phyloP scores from a whole-genome alignment of 768 basidiomycete species.

The Russula abietina region DNA sequence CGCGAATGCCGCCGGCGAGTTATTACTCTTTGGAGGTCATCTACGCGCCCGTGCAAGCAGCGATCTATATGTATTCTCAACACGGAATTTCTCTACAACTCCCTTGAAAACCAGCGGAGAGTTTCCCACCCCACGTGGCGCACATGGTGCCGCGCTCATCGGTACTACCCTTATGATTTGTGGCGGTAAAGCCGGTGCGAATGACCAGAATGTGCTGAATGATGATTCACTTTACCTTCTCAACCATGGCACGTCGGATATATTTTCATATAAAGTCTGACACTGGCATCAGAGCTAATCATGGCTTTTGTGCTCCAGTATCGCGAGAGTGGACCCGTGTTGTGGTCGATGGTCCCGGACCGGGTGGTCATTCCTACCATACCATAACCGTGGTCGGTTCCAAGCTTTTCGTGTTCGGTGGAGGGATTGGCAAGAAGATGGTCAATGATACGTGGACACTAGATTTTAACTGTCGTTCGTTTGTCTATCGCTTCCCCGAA shows the following conservation, averaged over 20 bases:
- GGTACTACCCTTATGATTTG: slow-evolving; percentile 94
- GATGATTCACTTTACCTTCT: slow-evolving; percentile 91
- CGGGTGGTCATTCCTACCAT: slow-evolving; percentile 85
- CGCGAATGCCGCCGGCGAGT: slow-evolving; percentile 66
- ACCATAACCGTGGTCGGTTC: slow-evolving; percentile 88
- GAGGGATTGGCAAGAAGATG: slow-evolving; percentile 90
- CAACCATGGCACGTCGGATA: slow-evolving; percentile 68
- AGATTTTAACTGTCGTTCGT: slow-evolving; percentile 87
- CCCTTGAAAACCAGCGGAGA: slow-evolving; percentile 41
- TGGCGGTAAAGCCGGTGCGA: slow-evolving; percentile 80
- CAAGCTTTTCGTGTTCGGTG: slow-evolving; percentile 92
- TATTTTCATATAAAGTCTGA: neutral
- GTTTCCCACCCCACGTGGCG: slow-evolving; percentile 81
- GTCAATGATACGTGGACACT: slow-evolving; percentile 94
- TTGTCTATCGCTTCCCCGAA: neutral
- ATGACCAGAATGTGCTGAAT: slow-evolving; percentile 41
- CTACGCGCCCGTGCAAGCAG: slow-evolving; percentile 56
- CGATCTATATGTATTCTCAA: slow-evolving; percentile 81
- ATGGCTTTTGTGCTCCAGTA: slow-evolving; percentile 43
- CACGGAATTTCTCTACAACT: slow-evolving; percentile 69
- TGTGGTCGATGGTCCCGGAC: slow-evolving; percentile 54
- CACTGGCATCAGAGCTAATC: neutral
- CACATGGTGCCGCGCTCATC: slow-evolving; percentile 85
- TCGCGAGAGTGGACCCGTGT: slow-evolving; percentile 94
- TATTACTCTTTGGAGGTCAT: slow-evolving; percentile 88